Evolutionary conservation across 805 yeast species (phyloP), one percentile per base, ranked within the genome.

Genomic region (Candida khao-thaluensis): DNA sequence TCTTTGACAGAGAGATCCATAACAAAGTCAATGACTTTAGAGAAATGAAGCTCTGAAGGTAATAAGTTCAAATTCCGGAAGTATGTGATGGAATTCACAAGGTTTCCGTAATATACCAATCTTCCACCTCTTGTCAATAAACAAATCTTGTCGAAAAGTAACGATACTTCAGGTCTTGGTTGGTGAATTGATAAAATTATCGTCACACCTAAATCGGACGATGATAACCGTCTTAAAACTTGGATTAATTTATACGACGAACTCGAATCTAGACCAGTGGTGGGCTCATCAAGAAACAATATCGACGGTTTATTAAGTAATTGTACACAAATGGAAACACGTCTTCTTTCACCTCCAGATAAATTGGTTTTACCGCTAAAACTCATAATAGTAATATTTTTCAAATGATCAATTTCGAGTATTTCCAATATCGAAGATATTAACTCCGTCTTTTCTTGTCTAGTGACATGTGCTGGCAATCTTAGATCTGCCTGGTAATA

Each of bases 341-440:
- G 61, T 51, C 95, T 59, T 52, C 81, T 82, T 53, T 87, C 95
- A 22, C 96, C 95, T 11, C 96, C 96, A 3, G 91, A 83, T 4
- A 87, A 62, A 17, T 85, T 87, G 9, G 71, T 64, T 9, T 32
- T 27, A 11, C 30, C 25, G 6, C 29, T 37, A 33, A 47, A 47
- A 41, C 73, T 73, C 38, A 72, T 72, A 1, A 85, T 81, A 3
- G 67, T 46, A 1, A 84, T 79, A 45, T 81, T 68, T 8, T 74
- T 74, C 38, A 88, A 72, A 35, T 79, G 87, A 38, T 72, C 72
- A 12, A 88, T 64, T 2, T 87, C 89, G 37, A 87, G 60, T 37
- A 82, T 83, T 8, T 68, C 59, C 26, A 87, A 67, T 20, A 87
- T 64, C 35, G 81, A 78, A 9, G 75, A 71, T 1, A 87, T 82